These are phyloP conservation scores for Peltaster fructicola DNA, from an alignment of 2,329 filamentous ascomycete genomes.

Conservation along the genomic window DNA sequence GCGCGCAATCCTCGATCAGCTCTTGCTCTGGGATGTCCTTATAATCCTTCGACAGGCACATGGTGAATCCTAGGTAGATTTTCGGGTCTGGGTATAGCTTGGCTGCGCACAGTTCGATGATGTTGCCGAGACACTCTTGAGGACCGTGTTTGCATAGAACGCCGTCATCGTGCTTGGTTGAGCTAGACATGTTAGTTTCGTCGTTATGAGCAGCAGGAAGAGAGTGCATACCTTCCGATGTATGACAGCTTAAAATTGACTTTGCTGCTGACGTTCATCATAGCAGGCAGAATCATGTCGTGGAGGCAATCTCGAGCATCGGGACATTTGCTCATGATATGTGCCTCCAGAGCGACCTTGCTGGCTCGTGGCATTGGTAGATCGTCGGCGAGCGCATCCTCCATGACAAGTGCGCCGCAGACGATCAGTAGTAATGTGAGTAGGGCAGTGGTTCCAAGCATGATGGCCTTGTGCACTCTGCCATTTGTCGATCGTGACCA, in stretches of 20 bases:
- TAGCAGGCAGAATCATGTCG: conserved; percentile 65
- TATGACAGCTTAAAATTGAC: conserved; percentile 84
- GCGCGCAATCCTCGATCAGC: conserved; percentile 72
- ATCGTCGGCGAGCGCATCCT: conserved; percentile 11
- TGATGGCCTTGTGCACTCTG: conserved; percentile 16
- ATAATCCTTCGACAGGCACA: conserved; percentile 71
- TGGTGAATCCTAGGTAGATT: conserved; percentile 78
- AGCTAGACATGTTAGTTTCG: conserved; percentile 27
- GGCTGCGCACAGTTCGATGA: conserved; percentile 79
- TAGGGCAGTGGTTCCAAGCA: conserved; percentile 13
- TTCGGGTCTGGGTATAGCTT: conserved; percentile 71
- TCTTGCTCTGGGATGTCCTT: conserved; percentile 55
- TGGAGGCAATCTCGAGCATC: conserved; percentile 73
- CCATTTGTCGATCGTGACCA: conserved; percentile 16
- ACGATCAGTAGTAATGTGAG: conserved; percentile 12
- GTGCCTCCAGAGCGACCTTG: conserved; percentile 66
- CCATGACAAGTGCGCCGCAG: conserved; percentile 11
- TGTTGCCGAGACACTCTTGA: conserved; percentile 81
- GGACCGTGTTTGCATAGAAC: conserved; percentile 81
- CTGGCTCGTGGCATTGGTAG: conserved; percentile 5
- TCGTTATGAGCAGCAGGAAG: conserved; percentile 53
- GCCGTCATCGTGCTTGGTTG: conserved; percentile 57
- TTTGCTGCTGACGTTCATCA: conserved; percentile 65
- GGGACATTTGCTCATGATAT: conserved; percentile 90
- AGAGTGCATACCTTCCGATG: conserved; percentile 52